A percentile compares a stretch with the other conserved stretches of the same genome.
Evolutionary conservation across 2,329 filamentous ascomycete genomes (phyloP).

Genomic region (Monilinia vaccinii-corymbosi): DNA sequence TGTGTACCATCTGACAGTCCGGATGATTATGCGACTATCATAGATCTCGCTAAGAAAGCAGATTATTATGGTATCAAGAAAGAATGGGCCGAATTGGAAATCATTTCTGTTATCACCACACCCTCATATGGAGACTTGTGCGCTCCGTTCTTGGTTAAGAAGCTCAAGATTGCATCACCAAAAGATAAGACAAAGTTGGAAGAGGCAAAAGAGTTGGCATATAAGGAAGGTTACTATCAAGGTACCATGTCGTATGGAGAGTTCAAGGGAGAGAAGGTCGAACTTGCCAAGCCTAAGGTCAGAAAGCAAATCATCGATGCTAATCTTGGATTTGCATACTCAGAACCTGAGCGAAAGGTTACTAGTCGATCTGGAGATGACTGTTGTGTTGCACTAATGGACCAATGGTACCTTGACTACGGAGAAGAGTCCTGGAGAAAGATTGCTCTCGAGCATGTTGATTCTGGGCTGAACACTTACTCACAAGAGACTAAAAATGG

Average conservation of each 20-base stretch:
- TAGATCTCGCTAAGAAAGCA: constrained; percentile 86
- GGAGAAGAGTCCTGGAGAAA: constrained; percentile 83
- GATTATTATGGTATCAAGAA: constrained; percentile 95
- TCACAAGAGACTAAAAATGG: constrained; percentile 66
- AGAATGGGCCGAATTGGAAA: constrained; percentile 89
- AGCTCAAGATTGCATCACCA: constrained; percentile 92
- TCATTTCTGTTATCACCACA: constrained; percentile 81
- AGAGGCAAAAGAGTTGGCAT: constrained; percentile 91
- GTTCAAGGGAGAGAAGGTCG: constrained; percentile 78
- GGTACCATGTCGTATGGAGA: constrained; percentile 83
- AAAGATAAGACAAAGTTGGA: constrained; percentile 88
- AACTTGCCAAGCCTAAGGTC: constrained; percentile 79
- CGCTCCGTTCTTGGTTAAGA: constrained; percentile 75
- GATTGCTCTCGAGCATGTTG: constrained; percentile 62
- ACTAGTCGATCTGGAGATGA: constrained; percentile 84
- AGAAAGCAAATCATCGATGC: constrained; percentile 66
- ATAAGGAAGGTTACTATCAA: constrained; percentile 97
- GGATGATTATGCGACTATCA: constrained; percentile 85
- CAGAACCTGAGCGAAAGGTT: constrained; percentile 85
- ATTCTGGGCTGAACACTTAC: constrained; percentile 71
- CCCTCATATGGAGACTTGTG: constrained; percentile 79
- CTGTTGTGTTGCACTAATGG: constrained; percentile 85
- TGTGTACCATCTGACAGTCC: constrained; percentile 93
- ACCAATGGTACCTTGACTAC: constrained; percentile 98
- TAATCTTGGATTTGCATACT: constrained; percentile 80